Base-by-base conservation (phyloP, 495 filamentous ascomycete species). In the Aspergillus coremiiformis region DNA sequence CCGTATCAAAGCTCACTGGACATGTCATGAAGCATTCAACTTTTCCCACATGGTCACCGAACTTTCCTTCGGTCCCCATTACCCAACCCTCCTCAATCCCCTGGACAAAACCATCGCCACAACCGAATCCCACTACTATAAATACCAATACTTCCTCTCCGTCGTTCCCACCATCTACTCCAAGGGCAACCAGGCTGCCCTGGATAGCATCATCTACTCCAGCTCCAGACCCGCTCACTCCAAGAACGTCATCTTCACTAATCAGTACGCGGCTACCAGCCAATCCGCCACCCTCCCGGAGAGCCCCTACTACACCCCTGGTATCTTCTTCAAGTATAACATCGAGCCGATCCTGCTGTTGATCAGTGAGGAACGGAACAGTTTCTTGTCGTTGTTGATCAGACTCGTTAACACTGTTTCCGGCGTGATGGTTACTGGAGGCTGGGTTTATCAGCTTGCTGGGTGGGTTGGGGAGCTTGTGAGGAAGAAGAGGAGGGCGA, bases 1-100 rank as follows among this genome's bases (percentile, higher is more conserved):
- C n/a, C n/a, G n/a, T n/a, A n/a, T n/a, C n/a, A n/a, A n/a, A n/a
- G n/a, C n/a, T n/a, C n/a, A n/a, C n/a, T n/a, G n/a, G n/a, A n/a
- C n/a, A n/a, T n/a, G n/a, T n/a, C n/a, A n/a, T n/a, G n/a, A n/a
- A 91, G 87, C 79, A 20, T 98, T 98, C 83, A 97, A 99, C 76
- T 97, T 99, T 81, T 90, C 90, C 22, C 93, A 99, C 75, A 85
- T 95, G 70, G 84, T 97, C 71, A 90, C 86, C 58, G 92, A 97
- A 67, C 84, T 99, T 57, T 96, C 92, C 59, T 99, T 94, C 70
- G 93, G 93, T 0, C 87, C 91, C 20, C 93, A 87, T 74, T 96
- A 95, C 71, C 93, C 94, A 10, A 87, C 84, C 17, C 85, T 99
- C 43, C 78, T 83, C 57, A 99, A 97, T 74, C 93, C 93, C 0